Evolutionary conservation across 176 grass and related monocot species (phyloP), one percentile per base, ranked within the genome.

Genomic region (Oryza australiensis): DNA sequence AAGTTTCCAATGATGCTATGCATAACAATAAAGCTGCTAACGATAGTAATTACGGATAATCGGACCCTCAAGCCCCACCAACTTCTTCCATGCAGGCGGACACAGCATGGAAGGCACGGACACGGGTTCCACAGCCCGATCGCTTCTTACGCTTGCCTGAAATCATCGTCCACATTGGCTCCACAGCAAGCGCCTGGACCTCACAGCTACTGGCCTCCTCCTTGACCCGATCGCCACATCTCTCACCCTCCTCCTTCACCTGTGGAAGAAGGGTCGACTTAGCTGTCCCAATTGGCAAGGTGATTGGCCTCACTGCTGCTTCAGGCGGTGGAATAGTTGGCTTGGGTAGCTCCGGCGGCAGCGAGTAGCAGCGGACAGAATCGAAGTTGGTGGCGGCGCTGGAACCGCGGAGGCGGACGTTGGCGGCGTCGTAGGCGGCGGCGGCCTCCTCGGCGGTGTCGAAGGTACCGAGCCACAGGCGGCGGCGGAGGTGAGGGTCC

Each of bases 391-490:
- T 92, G 62, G 59, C 49, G 16, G 93, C 90, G 57, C 79, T 82
- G n/a, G 66, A 20, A 4, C 89, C 90, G 8, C 83, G 90, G 46
- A 97, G 72, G 60, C 86, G 88, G 80, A 97, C 57, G 35, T 65
- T 93, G 15, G 90, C 94, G 1, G 79, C 74, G 63, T 90, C 90
- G 66, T 97, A 92, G 11, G 94, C 94, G 1, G 88, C 77, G 7
- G 96, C 93, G 1, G 96, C 96, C 85, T 90, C 96, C 89, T 99
- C 96, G 30, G 96, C 93, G 4, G 93, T 99, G 66, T 94, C 73
- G 65, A 89, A 95, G n/a, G 96, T 99, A 48, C 96, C 96, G 1
- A 99, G 96, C 96, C 96, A 99, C 73, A 99, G 55, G 72, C 96
- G 91, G 27, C 86, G 75, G 72, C 78, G 75, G 72, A 27, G 51